Base-by-base conservation (phyloP, 179 eudicot genomes). In the Vitellaria paradoxa region DNA sequence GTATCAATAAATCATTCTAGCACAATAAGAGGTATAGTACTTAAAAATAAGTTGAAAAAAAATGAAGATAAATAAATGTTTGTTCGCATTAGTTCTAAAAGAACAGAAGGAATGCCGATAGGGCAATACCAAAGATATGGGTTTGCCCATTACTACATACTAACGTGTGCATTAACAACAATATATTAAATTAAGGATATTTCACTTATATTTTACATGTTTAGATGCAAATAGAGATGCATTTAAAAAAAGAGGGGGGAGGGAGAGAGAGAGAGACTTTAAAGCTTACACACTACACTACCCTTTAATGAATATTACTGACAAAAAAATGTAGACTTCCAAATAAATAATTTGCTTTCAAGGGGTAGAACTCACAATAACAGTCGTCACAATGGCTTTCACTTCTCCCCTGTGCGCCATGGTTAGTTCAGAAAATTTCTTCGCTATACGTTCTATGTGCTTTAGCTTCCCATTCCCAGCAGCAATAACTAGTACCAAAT, bases 341-440 rank as follows among this genome's bases (percentile, higher is more conserved):
- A 42, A 42, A 42, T 42, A 42, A 42, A 42, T 42, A 42, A 42
- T 42, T 42, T 42, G 45, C 45, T 1, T 42, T 42, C 45, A 30
- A 30, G 37, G 45, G 3, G 61, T 76, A 62, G 64, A 76, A 86
- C 97, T 89, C 85, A 95, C 97, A 77, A 95, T 91, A 47, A 91
- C 99, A 73, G 88, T 81, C 23, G 97, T 91, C 66, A 93, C 98
- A 67, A 80, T 80, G 60, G 89, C 98, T 80, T 88, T 87, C 76
- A 96, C 79, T 81, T 90, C 98, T 75, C 99, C 98, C 89, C 85
- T 85, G 76, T 91, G 94, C 5, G 99, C 98, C 97, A 90, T 96
- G 52, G 95, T 90, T 79, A 90, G 81, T 74, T 93, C 95, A 15
- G 86, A 42, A 77, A 96, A 93, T 81, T 92, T 90, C 84, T 89